These are phyloP conservation scores for Neoascochyta sp. DNA, from an alignment of 2,329 filamentous ascomycete genomes.

Conservation along the genomic window DNA sequence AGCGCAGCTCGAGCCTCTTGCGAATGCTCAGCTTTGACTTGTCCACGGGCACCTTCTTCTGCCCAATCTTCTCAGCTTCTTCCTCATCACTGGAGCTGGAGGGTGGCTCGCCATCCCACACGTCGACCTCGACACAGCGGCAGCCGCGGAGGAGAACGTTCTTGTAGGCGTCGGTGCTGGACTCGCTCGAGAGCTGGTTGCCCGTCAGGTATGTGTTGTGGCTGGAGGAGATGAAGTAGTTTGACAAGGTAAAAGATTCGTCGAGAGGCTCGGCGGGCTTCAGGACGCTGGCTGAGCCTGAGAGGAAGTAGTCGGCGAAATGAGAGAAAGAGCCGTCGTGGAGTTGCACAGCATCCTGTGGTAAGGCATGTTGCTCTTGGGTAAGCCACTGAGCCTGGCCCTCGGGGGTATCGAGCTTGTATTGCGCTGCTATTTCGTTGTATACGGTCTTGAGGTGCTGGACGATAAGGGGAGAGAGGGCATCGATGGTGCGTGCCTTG, in stretches of 20 bases:
- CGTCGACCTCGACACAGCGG: constrained; percentile 90
- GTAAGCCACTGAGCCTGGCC: constrained; percentile 29
- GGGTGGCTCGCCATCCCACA: constrained; percentile 71
- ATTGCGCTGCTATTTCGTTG: constrained; percentile 27
- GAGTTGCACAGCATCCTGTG: constrained; percentile 21
- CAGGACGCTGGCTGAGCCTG: constrained; percentile 44
- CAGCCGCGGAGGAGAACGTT: constrained; percentile 73
- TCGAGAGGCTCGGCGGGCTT: constrained; percentile 50
- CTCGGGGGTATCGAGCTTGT: constrained; percentile 30
- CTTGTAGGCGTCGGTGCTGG: constrained; percentile 74
- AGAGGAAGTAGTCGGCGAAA: constrained; percentile 46
- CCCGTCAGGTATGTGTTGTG: constrained; percentile 92
- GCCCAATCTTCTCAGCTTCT: constrained; percentile 17
- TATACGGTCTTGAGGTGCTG: constrained; percentile 29
- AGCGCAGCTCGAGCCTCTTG: constrained; percentile 34
- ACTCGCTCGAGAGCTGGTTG: constrained; percentile 76
- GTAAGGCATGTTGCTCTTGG: constrained; percentile 28
- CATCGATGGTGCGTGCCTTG: constrained; percentile 29
- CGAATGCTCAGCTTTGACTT: constrained; percentile 30
- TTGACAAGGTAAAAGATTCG: constrained; percentile 66
- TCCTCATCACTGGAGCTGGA: constrained; percentile 41
- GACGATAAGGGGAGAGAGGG: constrained; percentile 25
- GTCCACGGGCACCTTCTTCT: constrained; percentile 19
- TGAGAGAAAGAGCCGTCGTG: constrained; percentile 30
- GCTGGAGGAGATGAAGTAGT: constrained; percentile 92